These are phyloP conservation scores for Podospora didyma DNA, from an alignment of 495 filamentous ascomycete genomes.

Conservation along the genomic window DNA sequence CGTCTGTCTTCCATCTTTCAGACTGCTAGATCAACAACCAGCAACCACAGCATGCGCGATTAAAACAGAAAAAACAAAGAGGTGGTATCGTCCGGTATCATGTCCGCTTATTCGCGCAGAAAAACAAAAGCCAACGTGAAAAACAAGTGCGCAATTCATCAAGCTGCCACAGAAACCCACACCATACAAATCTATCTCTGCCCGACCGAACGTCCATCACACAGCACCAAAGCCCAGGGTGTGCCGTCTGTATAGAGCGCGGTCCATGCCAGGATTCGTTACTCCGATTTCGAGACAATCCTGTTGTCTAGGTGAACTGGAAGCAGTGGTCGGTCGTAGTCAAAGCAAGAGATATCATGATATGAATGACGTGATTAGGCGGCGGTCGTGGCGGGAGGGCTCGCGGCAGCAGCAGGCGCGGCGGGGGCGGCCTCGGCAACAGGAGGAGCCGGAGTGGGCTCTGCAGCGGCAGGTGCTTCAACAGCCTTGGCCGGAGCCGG, in stretches of 20 bases:
- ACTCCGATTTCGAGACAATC: too few species aligned
- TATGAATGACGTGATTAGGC: background rate
- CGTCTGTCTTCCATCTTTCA: background rate
- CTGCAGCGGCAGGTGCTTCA: constrained; percentile 11
- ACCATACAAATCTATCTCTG: background rate
- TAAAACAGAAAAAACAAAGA: constrained; percentile 4
- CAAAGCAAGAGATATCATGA: background rate
- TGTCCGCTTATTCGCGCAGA: background rate
- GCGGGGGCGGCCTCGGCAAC: constrained; percentile 13
- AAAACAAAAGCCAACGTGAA: background rate
- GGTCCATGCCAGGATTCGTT: too few species aligned
- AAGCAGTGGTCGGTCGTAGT: too few species aligned
- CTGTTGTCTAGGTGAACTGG: too few species aligned
- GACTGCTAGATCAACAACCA: background rate
- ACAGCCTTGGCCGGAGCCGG: constrained; percentile 12
- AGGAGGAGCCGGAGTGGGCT: constrained; percentile 6
- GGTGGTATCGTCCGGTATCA: constrained; percentile 13
- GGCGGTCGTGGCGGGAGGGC: background rate
- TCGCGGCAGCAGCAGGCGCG: constrained; percentile 6
- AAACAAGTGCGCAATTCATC: background rate
- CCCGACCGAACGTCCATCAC: too few species aligned
- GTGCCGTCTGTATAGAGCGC: too few species aligned
- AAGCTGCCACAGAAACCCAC: background rate
- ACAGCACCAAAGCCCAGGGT: too few species aligned
- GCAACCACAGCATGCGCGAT: constrained; percentile 3